Conservation (phyloP, 139 green algal species). For the Mesotaenium endlicherianum region DNA sequence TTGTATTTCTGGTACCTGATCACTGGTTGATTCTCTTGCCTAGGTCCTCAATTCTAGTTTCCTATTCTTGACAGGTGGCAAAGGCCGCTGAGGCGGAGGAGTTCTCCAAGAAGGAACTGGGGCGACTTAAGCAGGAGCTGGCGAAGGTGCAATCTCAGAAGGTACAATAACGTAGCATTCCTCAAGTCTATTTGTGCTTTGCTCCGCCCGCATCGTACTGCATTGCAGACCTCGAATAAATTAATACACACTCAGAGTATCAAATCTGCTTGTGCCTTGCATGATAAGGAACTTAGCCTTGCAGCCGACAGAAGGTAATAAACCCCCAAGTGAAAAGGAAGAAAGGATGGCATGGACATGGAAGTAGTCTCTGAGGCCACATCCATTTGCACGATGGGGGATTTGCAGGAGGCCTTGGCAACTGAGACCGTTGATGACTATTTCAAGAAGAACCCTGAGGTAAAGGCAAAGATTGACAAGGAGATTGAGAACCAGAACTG, state of each 20-base stretch:
- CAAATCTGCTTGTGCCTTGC: too few species aligned
- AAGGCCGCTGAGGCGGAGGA: constrained; percentile 26
- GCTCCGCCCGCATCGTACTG: too few species aligned
- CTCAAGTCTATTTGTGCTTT: too few species aligned
- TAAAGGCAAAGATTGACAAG: constrained; percentile 47
- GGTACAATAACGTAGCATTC: too few species aligned
- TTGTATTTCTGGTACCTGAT: background rate
- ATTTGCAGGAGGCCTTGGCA: constrained; percentile 33
- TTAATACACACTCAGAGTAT: too few species aligned
- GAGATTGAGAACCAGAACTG: constrained; percentile 43
- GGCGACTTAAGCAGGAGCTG: constrained; percentile 8
- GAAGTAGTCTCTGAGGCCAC: too few species aligned
- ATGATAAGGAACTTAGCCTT: too few species aligned
- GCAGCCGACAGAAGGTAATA: too few species aligned
- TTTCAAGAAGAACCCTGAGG: constrained; percentile 31
- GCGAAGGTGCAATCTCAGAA: constrained; percentile 25
- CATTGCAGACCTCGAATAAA: too few species aligned
- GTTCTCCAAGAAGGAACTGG: constrained; percentile 21
- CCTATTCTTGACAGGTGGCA: background rate
- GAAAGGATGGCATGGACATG: too few species aligned
- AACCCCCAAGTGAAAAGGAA: too few species aligned
- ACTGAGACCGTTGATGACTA: constrained; percentile 42
- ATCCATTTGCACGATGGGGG: too few species aligned
- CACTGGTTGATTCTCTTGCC: background rate
- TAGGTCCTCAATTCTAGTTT: background rate